Evolutionary conservation across 2,329 filamentous ascomycete genomes (phyloP).

Genomic region (Leptographium galeiforme): DNA sequence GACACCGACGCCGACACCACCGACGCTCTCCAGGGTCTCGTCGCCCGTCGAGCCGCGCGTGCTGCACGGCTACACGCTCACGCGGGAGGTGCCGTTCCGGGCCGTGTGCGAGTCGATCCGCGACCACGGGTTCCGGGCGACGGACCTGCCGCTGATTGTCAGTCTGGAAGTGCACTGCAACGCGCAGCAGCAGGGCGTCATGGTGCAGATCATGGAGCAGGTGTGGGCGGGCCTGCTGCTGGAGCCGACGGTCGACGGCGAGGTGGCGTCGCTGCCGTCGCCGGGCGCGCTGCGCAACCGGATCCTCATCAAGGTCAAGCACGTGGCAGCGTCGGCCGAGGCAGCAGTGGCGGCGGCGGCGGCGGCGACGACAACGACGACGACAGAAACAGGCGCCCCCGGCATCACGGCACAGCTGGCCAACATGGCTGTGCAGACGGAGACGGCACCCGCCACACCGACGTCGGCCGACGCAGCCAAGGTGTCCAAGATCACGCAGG

Average conservation of each 20-base stretch:
- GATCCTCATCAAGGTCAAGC: conserved; percentile 77
- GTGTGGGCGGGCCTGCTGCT: conserved; percentile 66
- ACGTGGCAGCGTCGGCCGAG: no score
- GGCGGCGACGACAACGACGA: conserved; percentile 2
- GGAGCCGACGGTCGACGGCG: conserved; percentile 29
- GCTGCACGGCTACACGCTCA: conserved; percentile 80
- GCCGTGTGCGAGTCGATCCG: conserved; percentile 71
- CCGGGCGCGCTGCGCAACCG: conserved; percentile 60
- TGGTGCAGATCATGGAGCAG: conserved; percentile 86
- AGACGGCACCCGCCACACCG: neutral
- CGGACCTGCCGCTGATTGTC: conserved; percentile 77
- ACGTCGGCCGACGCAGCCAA: conserved; percentile 10
- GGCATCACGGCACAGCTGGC: neutral
- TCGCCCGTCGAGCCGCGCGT: conserved; percentile 53
- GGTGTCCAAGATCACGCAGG: conserved; percentile 57
- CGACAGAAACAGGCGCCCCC: neutral
- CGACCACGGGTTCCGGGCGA: conserved; percentile 61
- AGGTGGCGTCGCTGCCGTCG: conserved; percentile 42
- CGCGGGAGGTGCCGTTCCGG: conserved; percentile 75
- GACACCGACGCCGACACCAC: neutral
- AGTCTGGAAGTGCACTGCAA: conserved; percentile 85
- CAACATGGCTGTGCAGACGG: conserved; percentile 5
- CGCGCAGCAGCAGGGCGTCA: conserved; percentile 68
- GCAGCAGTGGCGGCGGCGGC: no score
- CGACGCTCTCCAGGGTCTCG: neutral